phyloP scores from a whole-genome alignment of 441 rosid species.

The Metrosideros polymorpha region DNA sequence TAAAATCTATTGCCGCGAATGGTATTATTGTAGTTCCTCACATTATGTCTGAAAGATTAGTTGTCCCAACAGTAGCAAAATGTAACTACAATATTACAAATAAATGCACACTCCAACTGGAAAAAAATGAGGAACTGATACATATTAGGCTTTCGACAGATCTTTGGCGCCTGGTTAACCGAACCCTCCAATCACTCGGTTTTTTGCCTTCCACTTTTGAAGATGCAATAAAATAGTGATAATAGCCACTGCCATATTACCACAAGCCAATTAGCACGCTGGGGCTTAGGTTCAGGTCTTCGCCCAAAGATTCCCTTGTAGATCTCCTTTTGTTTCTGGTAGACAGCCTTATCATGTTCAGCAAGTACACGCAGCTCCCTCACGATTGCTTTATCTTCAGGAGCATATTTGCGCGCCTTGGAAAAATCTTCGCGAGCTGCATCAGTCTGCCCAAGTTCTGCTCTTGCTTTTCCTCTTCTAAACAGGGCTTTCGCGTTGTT shows the following conservation, averaged over 20 bases:
- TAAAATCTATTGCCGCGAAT: neutral
- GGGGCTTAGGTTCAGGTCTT: slow-evolving; percentile 37
- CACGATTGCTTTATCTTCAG: slow-evolving; percentile 67
- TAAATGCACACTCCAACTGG: neutral
- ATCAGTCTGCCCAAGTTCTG: slow-evolving; percentile 90
- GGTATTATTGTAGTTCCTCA: neutral
- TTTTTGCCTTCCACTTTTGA: slow-evolving; percentile 35
- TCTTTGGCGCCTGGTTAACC: neutral
- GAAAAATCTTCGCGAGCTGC: slow-evolving; percentile 80
- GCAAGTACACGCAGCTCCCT: slow-evolving; percentile 70
- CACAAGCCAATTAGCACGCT: slow-evolving; percentile 30
- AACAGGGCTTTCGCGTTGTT: slow-evolving; percentile 80
- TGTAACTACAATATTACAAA: neutral
- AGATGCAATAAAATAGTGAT: slow-evolving; percentile 29
- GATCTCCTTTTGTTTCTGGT: slow-evolving; percentile 77
- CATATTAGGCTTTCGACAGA: neutral
- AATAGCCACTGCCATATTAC: slow-evolving; percentile 61
- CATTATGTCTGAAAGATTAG: neutral
- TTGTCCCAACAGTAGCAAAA: neutral
- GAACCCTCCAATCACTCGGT: slow-evolving; percentile 18
- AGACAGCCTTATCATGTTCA: slow-evolving; percentile 79
- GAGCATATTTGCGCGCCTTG: slow-evolving; percentile 75
- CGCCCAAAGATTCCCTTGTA: slow-evolving; percentile 84
- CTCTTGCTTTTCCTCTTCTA: slow-evolving; percentile 85
- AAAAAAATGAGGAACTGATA: neutral